These are phyloP conservation scores for Didymella pomorum DNA, from an alignment of 2,329 filamentous ascomycete species.

Conservation along the genomic window DNA sequence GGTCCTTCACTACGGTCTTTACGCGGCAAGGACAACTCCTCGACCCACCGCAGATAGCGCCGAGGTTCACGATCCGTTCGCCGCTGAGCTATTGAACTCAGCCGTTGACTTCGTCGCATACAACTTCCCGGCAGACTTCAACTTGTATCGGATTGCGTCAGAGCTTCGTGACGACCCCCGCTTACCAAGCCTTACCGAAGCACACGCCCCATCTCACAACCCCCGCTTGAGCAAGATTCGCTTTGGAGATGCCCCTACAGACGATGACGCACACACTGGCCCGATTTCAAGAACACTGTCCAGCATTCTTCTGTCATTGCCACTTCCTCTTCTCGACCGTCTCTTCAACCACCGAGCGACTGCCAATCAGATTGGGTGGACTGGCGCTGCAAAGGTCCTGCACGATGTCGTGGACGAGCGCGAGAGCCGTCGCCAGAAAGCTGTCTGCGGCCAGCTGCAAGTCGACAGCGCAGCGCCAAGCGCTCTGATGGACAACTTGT, in stretches of 20 bases:
- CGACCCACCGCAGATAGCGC: conserved; percentile 22
- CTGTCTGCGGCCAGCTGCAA: conserved; percentile 36
- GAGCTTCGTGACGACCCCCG: conserved; percentile 59
- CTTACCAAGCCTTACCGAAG: conserved; percentile 52
- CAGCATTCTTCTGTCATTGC: conserved; percentile 72
- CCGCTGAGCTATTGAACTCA: conserved; percentile 62
- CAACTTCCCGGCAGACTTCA: conserved; percentile 68
- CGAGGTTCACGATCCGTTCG: conserved; percentile 62
- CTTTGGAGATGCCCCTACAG: conserved; percentile 71
- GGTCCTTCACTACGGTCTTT: conserved; percentile 67
- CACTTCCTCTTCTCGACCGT: conserved; percentile 71
- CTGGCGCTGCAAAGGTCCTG: conserved; percentile 52
- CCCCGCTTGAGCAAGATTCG: conserved; percentile 70
- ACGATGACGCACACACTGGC: conserved; percentile 52
- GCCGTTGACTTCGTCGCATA: conserved; percentile 67
- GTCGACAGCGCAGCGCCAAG: conserved; percentile 30
- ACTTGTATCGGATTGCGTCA: conserved; percentile 61
- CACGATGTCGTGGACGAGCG: conserved; percentile 55
- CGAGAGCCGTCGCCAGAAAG: conserved; percentile 51
- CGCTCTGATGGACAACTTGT: conserved; percentile 38
- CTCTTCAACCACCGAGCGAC: conserved; percentile 69
- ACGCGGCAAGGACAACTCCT: conserved; percentile 47
- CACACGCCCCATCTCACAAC: conserved; percentile 53
- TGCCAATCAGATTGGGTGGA: conserved; percentile 54
- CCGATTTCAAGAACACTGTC: conserved; percentile 64